phyloP scores from a whole-genome alignment of 1,284 basidiomycete genomes.

The Lignosus rhinocerotis region DNA sequence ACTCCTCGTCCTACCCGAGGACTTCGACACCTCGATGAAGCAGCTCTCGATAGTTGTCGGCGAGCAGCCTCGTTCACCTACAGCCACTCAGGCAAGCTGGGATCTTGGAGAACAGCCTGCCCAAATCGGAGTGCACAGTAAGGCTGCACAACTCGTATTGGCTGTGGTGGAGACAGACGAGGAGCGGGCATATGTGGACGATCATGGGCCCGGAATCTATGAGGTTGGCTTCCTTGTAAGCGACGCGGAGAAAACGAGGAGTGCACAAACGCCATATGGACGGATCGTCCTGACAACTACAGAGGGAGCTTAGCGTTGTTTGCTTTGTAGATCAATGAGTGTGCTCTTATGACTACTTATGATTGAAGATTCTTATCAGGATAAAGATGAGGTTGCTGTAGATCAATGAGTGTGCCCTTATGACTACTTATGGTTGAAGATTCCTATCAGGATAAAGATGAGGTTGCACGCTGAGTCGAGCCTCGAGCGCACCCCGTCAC shows the following conservation, averaged over 20 bases:
- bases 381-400: too few species aligned
- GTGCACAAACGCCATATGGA: conserved; percentile 44
- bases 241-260: conserved; percentile 29
- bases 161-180: conserved; percentile 35
- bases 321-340: too few species aligned
- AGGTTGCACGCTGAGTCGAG: too few species aligned
- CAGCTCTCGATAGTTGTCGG: conserved; percentile 53
- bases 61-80: conserved; percentile 31
- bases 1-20: conserved; percentile 35
- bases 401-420: too few species aligned
- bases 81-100: conserved; percentile 27
- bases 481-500: too few species aligned
- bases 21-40: conserved; percentile 33
- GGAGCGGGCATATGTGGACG: conserved; percentile 38
- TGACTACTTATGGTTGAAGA: too few species aligned
- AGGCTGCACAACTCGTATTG: conserved; percentile 38
- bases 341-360: too few species aligned
- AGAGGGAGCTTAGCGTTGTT: neutral
- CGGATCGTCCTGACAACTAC: conserved; percentile 40
- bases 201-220: conserved; percentile 42
- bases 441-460: too few species aligned
- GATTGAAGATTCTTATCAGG: too few species aligned
- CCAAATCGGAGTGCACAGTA: neutral
- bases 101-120: conserved; percentile 25
- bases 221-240: conserved; percentile 51